These are phyloP conservation scores for Schizochytrium sp. DNA, from an alignment of 108 stramenopile species.

Conservation along the genomic window DNA sequence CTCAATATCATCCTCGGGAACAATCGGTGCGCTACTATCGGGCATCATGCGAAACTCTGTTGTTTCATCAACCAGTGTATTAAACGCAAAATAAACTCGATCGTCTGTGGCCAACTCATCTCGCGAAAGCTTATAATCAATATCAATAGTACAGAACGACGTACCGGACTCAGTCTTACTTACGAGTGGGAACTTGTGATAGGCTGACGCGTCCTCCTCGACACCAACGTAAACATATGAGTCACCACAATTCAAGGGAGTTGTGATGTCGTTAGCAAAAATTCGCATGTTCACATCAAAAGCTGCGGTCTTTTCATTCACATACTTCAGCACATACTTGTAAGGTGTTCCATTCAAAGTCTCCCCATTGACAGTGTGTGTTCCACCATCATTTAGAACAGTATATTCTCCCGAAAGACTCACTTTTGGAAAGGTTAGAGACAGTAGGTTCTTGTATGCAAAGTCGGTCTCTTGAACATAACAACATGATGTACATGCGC, in stretches of 20 bases:
- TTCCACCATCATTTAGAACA: background rate
- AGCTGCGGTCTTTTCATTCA: background rate
- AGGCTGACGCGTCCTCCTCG: background rate
- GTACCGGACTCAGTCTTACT: background rate
- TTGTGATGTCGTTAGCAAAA: background rate
- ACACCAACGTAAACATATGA: background rate
- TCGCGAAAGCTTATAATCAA: background rate
- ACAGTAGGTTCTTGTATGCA: background rate
- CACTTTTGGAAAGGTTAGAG: background rate
- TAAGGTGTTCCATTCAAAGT: background rate
- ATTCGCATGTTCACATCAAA: slow-evolving; percentile 25
- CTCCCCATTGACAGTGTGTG: background rate
- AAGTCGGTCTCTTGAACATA: background rate
- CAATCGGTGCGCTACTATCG: background rate
- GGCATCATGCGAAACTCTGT: background rate
- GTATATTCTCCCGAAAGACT: background rate
- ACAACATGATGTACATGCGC: background rate
- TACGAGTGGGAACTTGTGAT: background rate
- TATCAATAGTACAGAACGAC: background rate
- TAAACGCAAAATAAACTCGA: background rate
- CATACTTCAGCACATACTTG: slow-evolving; percentile 6
- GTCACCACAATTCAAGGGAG: background rate
- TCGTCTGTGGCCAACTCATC: background rate
- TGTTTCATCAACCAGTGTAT: background rate
- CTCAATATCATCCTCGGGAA: background rate